A percentile compares a stretch with the other conserved stretches of the same genome.
phyloP scores from a whole-genome alignment of 2,329 filamentous ascomycete species.

The Aspergillus sp. region DNA sequence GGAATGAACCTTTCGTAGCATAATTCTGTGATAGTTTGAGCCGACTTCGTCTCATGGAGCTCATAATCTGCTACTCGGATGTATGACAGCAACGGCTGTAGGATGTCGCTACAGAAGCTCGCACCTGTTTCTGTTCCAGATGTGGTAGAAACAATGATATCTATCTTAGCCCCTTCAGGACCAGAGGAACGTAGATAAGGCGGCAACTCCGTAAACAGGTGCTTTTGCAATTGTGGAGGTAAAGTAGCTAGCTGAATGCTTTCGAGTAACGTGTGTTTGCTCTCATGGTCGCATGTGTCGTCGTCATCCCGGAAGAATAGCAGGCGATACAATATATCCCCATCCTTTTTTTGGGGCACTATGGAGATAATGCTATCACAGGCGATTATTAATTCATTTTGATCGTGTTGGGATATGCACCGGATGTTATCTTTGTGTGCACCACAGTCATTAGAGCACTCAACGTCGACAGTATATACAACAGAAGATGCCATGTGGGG shows the following conservation, averaged over 20 bases:
- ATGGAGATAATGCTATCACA: conserved; percentile 30
- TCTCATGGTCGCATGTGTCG: background rate
- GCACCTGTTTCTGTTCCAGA: conserved; percentile 65
- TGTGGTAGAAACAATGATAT: conserved; percentile 67
- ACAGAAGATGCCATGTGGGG: background rate
- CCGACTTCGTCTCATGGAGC: conserved; percentile 64
- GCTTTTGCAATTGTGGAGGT: conserved; percentile 16
- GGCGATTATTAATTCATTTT: conserved; percentile 19
- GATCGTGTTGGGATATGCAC: conserved; percentile 18
- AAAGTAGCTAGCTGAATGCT: conserved; percentile 19
- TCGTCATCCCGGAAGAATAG: conserved; percentile 26
- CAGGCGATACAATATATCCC: conserved; percentile 20
- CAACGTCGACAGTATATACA: background rate
- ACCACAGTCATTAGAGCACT: background rate
- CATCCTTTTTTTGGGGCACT: conserved; percentile 13
- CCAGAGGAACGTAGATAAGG: conserved; percentile 19
- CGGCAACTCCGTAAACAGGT: conserved; percentile 24
- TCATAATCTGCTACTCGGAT: conserved; percentile 53
- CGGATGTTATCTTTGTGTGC: conserved; percentile 16
- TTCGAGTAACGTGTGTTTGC: conserved; percentile 14
- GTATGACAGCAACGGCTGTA: conserved; percentile 58
- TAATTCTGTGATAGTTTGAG: conserved; percentile 66
- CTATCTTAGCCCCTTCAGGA: conserved; percentile 31
- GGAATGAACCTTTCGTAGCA: conserved; percentile 54
- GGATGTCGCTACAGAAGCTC: conserved; percentile 56